Base-by-base conservation (phyloP, 2,329 filamentous ascomycete species). In the Verticillium tricorpus region DNA sequence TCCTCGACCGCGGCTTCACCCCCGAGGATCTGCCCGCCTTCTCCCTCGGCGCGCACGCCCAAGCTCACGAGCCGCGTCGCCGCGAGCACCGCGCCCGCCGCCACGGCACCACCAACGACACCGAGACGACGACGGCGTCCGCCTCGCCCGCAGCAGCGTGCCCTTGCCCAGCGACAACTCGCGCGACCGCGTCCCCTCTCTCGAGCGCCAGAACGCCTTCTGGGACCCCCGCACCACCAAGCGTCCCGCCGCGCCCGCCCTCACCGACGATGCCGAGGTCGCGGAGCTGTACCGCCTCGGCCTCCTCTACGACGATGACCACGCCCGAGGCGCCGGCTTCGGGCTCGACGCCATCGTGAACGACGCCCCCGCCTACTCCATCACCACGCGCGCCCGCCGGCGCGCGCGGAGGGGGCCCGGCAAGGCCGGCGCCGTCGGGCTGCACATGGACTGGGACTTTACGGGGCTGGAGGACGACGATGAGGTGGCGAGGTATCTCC, bases 201-300 rank as follows among this genome's bases (percentile, higher is more conserved):
- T 82, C 25, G 79, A 80, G 64, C 71, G 80, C 11, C 75, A 82
- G 66, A 78, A 80, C 54, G 80, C 80, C 6, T 82, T 82, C 50
- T 71, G 76, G 55, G 78, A 80, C 56, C 70, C 71, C 4, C 70
- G 70, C 22, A 80, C 78, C 0, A 64, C 71, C 58, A 79, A 75
- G 69, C 62, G 58, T 39, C 15, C 58, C n/a, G 17, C 32, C 17
- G 17, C 15, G 11, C 17, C 17, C 5, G 17, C 15, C 14, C 17
- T 22, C 5, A 14, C 25, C 31, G 72, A 77, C 12, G 76, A 78
- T 50, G 71, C 69, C 19, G 70, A 78, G 52, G 66, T 77, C 1
- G 76, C 73, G 1, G 73, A 79, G 62, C 73, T 81, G 32, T 82
- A 81, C 65, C 72, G 73, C 32, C 70, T 80, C 64, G 80, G 79